Evolutionary conservation across 2,329 filamentous ascomycete genomes (phyloP), one percentile per base, ranked within the genome.

Genomic region (Sarocladium strictum): DNA sequence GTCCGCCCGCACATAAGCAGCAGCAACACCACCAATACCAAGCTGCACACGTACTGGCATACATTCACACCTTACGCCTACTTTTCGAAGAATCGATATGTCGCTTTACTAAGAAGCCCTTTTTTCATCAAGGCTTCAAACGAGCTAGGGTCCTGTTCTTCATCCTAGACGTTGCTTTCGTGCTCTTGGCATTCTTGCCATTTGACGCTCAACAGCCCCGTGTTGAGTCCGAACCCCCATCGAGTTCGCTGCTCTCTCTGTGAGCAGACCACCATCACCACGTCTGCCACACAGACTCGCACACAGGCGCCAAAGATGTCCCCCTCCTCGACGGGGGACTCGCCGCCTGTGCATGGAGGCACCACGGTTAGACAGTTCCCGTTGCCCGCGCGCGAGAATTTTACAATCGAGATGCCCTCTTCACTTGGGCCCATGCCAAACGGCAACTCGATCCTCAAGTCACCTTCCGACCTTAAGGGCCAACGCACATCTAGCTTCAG

Each of bases 321-420:
- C 67, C 76, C 76, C 63, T 79, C 76, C 35, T 79, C 76, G 62
- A 78, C 75, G 60, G 75, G 73, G 64, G 76, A 78, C 67, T 80
- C 78, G 58, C 76, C 77, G 60, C 71, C 69, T 57, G 76, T 76
- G 56, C 66, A 64, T 45, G 65, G 65, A 29, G 67, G 65, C 52
- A 69, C 67, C 50, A 63, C 64, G 55, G 69, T 69, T 57, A 71
- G 72, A 59, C 69, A 69, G 27, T 80, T 75, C 58, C 69, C 72
- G n/a, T 60, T 77, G 53, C 71, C 73, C 21, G 71, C 69, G 32
- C 69, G 76, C 59, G 75, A 79, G 41, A 70, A 60, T 55, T 80
- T 80, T 63, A 69, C 70, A 40, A 72, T 79, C 60, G 77, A 80
- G 49, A 67, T 78, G 47, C 70, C 76, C 26, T 69, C 75, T n/a